phyloP scores from a whole-genome alignment of 495 filamentous ascomycete species.

The Bryoglossum gracile region DNA sequence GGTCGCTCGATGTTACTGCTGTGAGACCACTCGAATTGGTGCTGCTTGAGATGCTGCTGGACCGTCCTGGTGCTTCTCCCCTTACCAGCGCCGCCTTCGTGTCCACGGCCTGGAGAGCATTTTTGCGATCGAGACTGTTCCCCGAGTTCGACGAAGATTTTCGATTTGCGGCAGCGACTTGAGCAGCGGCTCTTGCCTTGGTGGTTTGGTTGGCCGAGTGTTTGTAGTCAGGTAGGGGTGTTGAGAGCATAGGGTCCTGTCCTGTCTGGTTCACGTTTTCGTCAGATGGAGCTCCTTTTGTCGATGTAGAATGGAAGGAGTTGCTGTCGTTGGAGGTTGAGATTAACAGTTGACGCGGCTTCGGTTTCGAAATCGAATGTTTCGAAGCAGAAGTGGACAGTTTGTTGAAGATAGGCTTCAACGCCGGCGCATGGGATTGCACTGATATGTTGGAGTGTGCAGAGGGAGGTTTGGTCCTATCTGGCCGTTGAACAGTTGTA shows the following conservation, averaged over 20 bases:
- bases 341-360: neutral
- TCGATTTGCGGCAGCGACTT: conserved; percentile 11
- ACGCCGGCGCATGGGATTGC: conserved; percentile 1
- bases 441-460: conserved; percentile 6
- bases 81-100: conserved; percentile 12
- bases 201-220: conserved; percentile 24
- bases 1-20: conserved; percentile 19
- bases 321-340: neutral
- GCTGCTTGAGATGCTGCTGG: conserved; percentile 22
- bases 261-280: neutral
- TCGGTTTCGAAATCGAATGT: conserved; percentile 6
- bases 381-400: conserved; percentile 2
- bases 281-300: neutral
- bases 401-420: conserved; percentile 5
- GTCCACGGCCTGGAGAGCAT: conserved; percentile 16
- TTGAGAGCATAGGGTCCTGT: conserved; percentile 24
- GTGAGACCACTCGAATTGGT: conserved; percentile 23
- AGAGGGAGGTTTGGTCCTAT: conserved; percentile 9
- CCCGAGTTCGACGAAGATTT: conserved; percentile 17
- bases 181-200: conserved; percentile 17
- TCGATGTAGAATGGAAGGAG: neutral
- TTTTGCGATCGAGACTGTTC: conserved; percentile 15
- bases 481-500: conserved; percentile 8
- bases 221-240: conserved; percentile 24
- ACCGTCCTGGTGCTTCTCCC: conserved; percentile 11